A percentile compares a stretch with the other conserved stretches of the same genome.
These are phyloP conservation scores for Tagetes erecta DNA, from an alignment of 129 eudicot genomes.

Conservation along the genomic window DNA sequence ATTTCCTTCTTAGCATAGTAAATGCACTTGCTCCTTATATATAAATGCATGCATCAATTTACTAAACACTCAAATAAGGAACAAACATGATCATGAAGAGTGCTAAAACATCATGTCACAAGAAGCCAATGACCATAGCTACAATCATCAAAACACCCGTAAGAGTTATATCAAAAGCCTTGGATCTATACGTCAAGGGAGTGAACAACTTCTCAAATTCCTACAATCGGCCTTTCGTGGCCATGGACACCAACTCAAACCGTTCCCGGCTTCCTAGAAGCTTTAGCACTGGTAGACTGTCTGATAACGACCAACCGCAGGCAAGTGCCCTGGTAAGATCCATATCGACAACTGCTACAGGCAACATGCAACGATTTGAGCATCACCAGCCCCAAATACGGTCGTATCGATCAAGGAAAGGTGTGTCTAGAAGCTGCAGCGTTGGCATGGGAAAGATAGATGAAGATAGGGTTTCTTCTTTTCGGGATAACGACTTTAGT, in stretches of 20 bases:
- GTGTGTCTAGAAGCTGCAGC: slow-evolving; percentile 8
- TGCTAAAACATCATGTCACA: background rate
- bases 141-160: slow-evolving; percentile 9
- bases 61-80: background rate
- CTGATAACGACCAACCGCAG: background rate
- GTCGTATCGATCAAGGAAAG: slow-evolving; percentile 1
- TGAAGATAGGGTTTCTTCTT: slow-evolving; percentile 29
- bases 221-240: background rate
- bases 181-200: slow-evolving; percentile 16
- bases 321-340: background rate
- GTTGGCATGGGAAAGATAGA: slow-evolving; percentile 26
- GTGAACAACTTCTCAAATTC: background rate
- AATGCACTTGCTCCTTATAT: background rate
- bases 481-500: background rate
- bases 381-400: background rate
- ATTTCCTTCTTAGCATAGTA: background rate
- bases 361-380: background rate
- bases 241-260: background rate
- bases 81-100: background rate
- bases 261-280: background rate
- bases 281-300: slow-evolving; percentile 14
- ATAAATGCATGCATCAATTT: background rate
- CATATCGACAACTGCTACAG: background rate
- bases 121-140: background rate
- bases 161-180: slow-evolving; percentile 5